phyloP scores from a whole-genome alignment of 176 grass and related monocot genomes.

The Cenchrus americanus region DNA sequence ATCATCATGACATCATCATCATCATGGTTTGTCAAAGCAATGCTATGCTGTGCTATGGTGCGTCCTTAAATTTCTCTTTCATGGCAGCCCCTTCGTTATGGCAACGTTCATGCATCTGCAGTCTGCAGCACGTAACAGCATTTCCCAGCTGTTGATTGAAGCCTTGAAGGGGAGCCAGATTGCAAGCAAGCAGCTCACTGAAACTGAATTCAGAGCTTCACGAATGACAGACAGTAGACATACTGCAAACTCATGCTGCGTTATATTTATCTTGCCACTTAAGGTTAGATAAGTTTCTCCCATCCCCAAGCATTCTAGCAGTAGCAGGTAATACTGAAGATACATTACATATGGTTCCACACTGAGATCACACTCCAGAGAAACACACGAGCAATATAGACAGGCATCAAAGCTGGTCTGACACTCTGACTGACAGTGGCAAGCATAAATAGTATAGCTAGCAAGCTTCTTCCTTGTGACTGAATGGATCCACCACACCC shows the following conservation, averaged over 20 bases:
- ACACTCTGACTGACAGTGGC: not conserved
- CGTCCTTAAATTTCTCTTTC: not conserved
- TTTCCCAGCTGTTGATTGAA: not conserved
- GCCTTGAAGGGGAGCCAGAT: not conserved
- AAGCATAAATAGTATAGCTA: not conserved
- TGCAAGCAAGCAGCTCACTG: not conserved
- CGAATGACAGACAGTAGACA: not conserved
- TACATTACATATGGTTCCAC: not conserved
- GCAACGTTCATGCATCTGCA: not conserved
- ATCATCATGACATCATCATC: not conserved
- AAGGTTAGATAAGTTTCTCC: not conserved
- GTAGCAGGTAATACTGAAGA: not conserved
- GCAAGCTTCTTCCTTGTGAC: not conserved
- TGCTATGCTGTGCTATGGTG: not conserved
- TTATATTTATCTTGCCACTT: not conserved
- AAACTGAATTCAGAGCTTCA: slow-evolving; percentile 19
- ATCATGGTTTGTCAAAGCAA: not conserved
- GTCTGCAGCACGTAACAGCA: not conserved
- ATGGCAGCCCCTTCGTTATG: not conserved
- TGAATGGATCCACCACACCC: not conserved
- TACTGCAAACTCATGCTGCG: slow-evolving; percentile 28
- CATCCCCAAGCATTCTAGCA: not conserved
- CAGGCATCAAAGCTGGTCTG: not conserved
- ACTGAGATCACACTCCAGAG: not conserved
- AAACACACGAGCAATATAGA: slow-evolving; percentile 1